A percentile compares a stretch with the other conserved stretches of the same genome.
Conservation (phyloP, 2,329 filamentous ascomycete genomes). For the Fusarium sacchari region DNA sequence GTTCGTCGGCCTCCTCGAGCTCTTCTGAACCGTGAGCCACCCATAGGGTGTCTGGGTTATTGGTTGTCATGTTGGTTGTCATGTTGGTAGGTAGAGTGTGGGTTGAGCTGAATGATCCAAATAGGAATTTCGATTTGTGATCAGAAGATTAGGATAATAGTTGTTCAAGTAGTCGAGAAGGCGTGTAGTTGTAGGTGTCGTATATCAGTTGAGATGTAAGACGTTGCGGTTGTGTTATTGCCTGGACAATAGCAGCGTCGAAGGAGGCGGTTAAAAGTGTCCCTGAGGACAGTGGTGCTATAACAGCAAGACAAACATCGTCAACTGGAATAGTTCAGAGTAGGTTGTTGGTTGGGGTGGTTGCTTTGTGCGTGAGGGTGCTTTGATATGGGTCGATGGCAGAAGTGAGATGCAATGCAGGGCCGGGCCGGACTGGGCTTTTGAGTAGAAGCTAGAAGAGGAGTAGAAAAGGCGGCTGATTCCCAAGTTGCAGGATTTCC, state of each 20-base stretch:
- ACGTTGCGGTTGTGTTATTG: conserved; percentile 28
- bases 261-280: conserved; percentile 41
- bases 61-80: conserved; percentile 46
- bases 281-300: conserved; percentile 53
- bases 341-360: conserved; percentile 4
- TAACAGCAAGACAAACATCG: conserved; percentile 50
- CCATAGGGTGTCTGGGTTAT: conserved; percentile 47
- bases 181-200: conserved; percentile 28
- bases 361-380: background rate
- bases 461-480: conserved; percentile 36
- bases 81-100: conserved; percentile 51
- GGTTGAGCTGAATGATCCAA: conserved; percentile 18
- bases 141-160: background rate
- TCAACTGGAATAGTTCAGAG: conserved; percentile 40
- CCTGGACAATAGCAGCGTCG: conserved; percentile 17
- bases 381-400: conserved; percentile 34
- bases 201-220: conserved; percentile 37
- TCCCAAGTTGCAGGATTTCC: conserved; percentile 37
- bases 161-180: background rate
- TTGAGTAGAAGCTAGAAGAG: conserved; percentile 41
- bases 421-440: conserved; percentile 41
- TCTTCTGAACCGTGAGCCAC: conserved; percentile 65
- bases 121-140: conserved; percentile 16
- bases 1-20: conserved; percentile 84
- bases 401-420: conserved; percentile 38